Evolutionary conservation across 225 moss, liverwort and hornwort species (phyloP), one percentile per base, ranked within the genome.

Genomic region (Polytrichum commune): DNA sequence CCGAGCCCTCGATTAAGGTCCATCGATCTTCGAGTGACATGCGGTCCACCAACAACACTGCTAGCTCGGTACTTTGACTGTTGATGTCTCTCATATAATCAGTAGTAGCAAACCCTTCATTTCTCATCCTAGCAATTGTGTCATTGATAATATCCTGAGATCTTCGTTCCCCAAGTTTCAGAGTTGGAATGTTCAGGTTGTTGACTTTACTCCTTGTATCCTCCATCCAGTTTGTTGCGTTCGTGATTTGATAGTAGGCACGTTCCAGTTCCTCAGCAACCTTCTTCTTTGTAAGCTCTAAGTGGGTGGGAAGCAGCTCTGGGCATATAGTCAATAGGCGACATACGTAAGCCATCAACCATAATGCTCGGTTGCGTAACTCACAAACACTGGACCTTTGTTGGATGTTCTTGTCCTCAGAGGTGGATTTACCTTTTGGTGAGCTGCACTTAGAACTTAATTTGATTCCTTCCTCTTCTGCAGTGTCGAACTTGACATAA

Each of bases 271-370:
- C 67, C 5, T 53, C 0, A 0, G 66, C 67, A 26, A 74, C 74
- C 5, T 8, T 16, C n/a, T 1, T 58, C 46, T 68, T 67, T 18
- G 74, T 74, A 8, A 61, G 46, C 23, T 74, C 74, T 53, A 74
- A 57, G 18, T 74, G 67, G 9, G 67, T 74, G 46, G 74, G 74
- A 1, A 74, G 74, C 26, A 74, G 27, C 19, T 74, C 67, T 27
- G 74, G 67, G 65, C 74, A 74, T 7, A 68, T 61, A 16, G 67
- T 74, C 6, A 74, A 25, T 7, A 74, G 60, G 8, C 67, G 67
- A 68, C 46, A 58, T 53, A 74, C 28, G 18, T 74, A 74, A 8
- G 18, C 55, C 74, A 74, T 74, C 65, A 60, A 61, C 66, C 74
- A 74, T 6, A 74, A 30, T 22, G 73, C 73, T 66, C 35, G 63